Base-by-base conservation (phyloP, 495 filamentous ascomycete species). In the Chaetomium cochliodes region DNA sequence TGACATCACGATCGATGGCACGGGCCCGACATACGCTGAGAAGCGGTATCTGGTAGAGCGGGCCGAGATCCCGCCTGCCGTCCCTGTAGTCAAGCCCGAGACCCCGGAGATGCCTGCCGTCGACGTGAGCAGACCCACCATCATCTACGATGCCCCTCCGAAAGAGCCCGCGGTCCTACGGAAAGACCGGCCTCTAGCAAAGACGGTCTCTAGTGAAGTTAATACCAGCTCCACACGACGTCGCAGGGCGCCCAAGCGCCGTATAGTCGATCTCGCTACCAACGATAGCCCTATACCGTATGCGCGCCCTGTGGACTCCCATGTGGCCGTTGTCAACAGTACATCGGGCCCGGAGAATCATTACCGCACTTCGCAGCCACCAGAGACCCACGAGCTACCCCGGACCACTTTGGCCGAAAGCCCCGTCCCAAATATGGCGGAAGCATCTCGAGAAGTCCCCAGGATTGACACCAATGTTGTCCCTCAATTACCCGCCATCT, bases 1-100 rank as follows among this genome's bases (percentile, higher is more conserved):
- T 68, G 96, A 98, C 74, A 88, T 98, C 64, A 83, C 90, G 47
- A 92, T 98, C 68, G 96, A 98, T 72, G 84, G 86, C 1, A 87
- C 86, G 26, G 87, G 88, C 5, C 94, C 94, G 5, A 87, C 84
- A 22, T 92, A 90, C 69, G 86, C 85, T 18, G 94, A 98, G 76
- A 86, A 87, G 67, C 90, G 90, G 58, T 91, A 90, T 58, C 80
- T 98, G 33, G 83, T 90, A n/a, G 94, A 97, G 16, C 85, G 92
- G 30, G 90, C 82, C 6, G 88, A 88, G 2, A 86, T 94, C 67
- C 86, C 86, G 30, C 81, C 87, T 46, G 85, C 81, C 46, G 86
- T 92, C 22, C 91, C 92, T 2, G 86, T 96, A 8, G 81, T 96
- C 41, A 91, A 89, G 71, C 81, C 86, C 16, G 72, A 78, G 2